phyloP scores from a whole-genome alignment of 1,139 yeast genomes.

The Saccharomyces hybrid region DNA sequence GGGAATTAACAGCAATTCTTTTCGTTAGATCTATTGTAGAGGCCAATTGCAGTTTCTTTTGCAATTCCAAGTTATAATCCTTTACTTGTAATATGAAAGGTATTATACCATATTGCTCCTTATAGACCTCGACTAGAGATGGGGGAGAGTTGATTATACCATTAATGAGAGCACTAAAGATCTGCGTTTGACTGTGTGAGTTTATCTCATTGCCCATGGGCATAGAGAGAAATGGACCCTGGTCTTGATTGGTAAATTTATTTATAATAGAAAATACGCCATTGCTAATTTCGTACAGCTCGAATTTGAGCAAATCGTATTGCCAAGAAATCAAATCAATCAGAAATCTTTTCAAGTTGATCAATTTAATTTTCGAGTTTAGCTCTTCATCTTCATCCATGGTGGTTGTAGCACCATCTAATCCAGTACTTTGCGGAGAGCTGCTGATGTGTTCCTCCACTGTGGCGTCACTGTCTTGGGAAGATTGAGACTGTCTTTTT shows the following conservation, averaged over 20 bases:
- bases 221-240: conserved; percentile 28
- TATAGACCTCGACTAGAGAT: conserved; percentile 22
- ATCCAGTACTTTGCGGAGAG: neutral
- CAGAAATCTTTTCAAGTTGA: conserved; percentile 28
- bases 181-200: conserved; percentile 14
- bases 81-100: conserved; percentile 23
- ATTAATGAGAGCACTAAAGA: conserved; percentile 23
- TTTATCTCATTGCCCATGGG: conserved; percentile 23
- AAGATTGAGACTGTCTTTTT: conserved; percentile 23
- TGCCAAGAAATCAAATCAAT: conserved; percentile 31
- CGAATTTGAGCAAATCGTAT: conserved; percentile 26
- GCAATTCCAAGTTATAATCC: conserved; percentile 20
- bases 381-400: conserved; percentile 28
- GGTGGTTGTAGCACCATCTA: conserved; percentile 8
- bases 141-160: conserved; percentile 24
- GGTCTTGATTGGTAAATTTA: conserved; percentile 28
- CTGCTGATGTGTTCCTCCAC: conserved; percentile 16
- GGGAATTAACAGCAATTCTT: conserved; percentile 14
- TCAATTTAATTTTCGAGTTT: conserved; percentile 26
- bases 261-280: conserved; percentile 29
- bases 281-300: conserved; percentile 26
- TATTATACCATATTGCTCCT: conserved; percentile 23
- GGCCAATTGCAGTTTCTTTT: conserved; percentile 23
- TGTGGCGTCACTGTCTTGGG: conserved; percentile 27
- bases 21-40: conserved; percentile 23